Base-by-base conservation (phyloP, 257 asterid species). In the Solanum commersonii region DNA sequence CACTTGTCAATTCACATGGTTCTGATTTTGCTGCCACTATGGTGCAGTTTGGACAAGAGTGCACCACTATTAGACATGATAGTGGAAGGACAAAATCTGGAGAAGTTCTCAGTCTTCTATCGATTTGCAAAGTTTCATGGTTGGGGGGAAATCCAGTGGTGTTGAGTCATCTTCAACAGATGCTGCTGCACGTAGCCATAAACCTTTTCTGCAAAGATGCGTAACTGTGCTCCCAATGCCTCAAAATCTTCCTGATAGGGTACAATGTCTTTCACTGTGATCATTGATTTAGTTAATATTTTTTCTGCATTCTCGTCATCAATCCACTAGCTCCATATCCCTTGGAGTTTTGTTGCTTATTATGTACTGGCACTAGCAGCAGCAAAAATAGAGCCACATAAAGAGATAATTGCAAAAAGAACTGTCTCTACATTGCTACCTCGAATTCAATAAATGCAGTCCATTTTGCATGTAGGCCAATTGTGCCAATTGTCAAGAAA, bases 61-160 rank as follows among this genome's bases (percentile, higher is more conserved):
- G 92, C 94, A 56, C 93, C 98, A 59, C 60, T 95, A 67, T 86
- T 92, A 91, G 98, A 95, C 86, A 88, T 94, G 90, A 92, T 91
- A 90, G 92, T 95, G 83, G 98, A 96, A 89, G 90, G 91, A 83
- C 99, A 94, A 93, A 98, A 96, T 88, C 86, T 95, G 85, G 98
- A 96, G 93, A 96, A 95, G 92, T 95, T 93, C 84, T 93, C 98
- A n/a, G 92, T 94, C 85, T 94, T 96, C 87, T 93, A 94, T 90
- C 93, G 99, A 46, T 94, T 96, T 91, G 98, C 95, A 63, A 95
- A 88, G 91, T 94, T 95, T 86, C 97, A 96, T 90, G 98, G 98
- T 74, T 95, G 98, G 44, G 98, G 95, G 78, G 46, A 97, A 93
- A 91, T 88, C 89, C 88, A 96, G 94, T 82, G 90, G 76, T 87